Percentiles rank a stretch among this genome's conserved stretches.
These are phyloP conservation scores for Salvia sclarea DNA, from an alignment of 305 asterid genomes.

Conservation along the genomic window DNA sequence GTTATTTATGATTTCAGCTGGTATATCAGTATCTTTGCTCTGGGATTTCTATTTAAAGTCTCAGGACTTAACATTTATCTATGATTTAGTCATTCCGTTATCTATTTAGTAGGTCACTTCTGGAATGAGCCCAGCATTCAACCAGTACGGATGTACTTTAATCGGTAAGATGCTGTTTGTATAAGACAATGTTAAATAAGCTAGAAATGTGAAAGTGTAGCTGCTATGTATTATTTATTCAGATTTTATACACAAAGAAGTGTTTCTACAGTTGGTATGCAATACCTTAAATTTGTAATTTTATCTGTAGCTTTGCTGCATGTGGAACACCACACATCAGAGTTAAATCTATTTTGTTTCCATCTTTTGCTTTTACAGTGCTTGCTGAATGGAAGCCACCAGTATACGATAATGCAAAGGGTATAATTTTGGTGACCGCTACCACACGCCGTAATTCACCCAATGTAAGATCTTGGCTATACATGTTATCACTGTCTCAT, in stretches of 20 bases:
- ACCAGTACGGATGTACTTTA: constrained; percentile 76
- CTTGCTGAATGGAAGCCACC: constrained; percentile 98
- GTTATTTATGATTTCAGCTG: background rate
- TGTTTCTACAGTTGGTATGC: background rate
- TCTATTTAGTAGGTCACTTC: constrained; percentile 70
- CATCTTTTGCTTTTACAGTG: constrained; percentile 45
- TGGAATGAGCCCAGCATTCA: constrained; percentile 90
- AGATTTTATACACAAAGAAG: background rate
- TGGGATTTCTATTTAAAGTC: constrained; percentile 3
- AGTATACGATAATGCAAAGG: constrained; percentile 68
- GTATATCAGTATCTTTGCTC: background rate
- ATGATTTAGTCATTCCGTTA: constrained; percentile 16
- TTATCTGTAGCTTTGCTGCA: constrained; percentile 11
- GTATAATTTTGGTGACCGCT: constrained; percentile 78
- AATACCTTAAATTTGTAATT: constrained; percentile 2
- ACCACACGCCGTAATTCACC: constrained; percentile 91
- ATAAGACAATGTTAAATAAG: constrained; percentile 6
- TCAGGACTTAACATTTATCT: background rate
- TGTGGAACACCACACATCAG: constrained; percentile 13
- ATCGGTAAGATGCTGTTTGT: constrained; percentile 52
- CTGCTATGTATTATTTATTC: background rate
- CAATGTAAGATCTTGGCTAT: constrained; percentile 50
- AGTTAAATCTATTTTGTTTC: constrained; percentile 16
- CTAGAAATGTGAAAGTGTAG: background rate
- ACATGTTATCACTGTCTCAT: background rate